phyloP scores from a whole-genome alignment of 2,329 filamentous ascomycete genomes.

The Fusarium udum region DNA sequence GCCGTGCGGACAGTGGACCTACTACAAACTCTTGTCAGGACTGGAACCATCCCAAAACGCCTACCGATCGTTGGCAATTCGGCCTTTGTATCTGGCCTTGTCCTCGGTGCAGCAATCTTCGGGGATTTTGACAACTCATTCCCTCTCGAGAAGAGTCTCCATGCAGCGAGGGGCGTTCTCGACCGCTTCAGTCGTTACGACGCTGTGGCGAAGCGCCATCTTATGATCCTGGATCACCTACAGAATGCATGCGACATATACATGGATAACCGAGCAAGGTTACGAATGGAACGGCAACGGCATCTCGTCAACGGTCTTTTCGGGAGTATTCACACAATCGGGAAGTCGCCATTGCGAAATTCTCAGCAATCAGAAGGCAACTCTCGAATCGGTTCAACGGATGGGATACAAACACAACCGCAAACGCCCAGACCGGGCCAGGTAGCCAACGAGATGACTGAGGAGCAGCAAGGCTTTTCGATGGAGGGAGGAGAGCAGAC shows the following conservation, averaged over 20 bases:
- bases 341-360: constrained; percentile 10
- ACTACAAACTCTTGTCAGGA: constrained; percentile 48
- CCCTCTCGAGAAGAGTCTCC: constrained; percentile 43
- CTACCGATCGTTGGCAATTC: constrained; percentile 58
- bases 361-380: not conserved
- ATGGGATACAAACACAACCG: not conserved
- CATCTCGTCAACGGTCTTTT: constrained; percentile 39
- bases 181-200: constrained; percentile 33
- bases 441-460: not conserved
- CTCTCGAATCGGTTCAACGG: not conserved
- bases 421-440: not conserved
- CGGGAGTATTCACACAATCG: constrained; percentile 37
- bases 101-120: constrained; percentile 56
- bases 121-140: constrained; percentile 53
- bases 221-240: constrained; percentile 38
- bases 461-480: not conserved
- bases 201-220: constrained; percentile 35
- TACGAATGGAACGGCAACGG: constrained; percentile 38
- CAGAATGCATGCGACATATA: constrained; percentile 38
- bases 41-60: constrained; percentile 50
- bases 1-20: constrained; percentile 51
- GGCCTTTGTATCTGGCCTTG: constrained; percentile 55
- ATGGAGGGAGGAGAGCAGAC: constrained; percentile 9
- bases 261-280: constrained; percentile 33
- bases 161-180: constrained; percentile 37